phyloP scores from a whole-genome alignment of 768 basidiomycete species.

The Pleurotus giganteus region DNA sequence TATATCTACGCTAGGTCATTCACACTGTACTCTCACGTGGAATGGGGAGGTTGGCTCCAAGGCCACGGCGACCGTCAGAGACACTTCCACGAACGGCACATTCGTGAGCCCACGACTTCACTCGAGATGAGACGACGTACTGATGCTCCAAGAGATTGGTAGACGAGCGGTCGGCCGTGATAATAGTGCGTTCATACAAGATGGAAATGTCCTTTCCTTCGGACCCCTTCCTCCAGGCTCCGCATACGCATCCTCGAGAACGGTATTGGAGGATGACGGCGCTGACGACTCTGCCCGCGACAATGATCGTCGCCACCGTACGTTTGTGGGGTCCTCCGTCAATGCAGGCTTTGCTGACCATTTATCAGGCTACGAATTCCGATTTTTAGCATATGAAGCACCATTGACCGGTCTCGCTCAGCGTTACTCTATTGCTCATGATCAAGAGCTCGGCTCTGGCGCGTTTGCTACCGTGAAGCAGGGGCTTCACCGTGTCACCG shows the following conservation, averaged over 20 bases:
- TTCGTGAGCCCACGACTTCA: conserved; percentile 42
- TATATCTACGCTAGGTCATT: conserved; percentile 39
- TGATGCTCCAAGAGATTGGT: conserved; percentile 51
- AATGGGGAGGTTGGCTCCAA: conserved; percentile 43
- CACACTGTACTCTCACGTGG: conserved; percentile 61
- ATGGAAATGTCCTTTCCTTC: conserved; percentile 87
- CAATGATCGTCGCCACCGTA: background rate
- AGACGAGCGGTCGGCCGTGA: conserved; percentile 59
- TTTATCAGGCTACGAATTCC: conserved; percentile 64
- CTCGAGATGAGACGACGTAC: background rate
- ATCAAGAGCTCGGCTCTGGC: conserved; percentile 88
- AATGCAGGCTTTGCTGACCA: background rate
- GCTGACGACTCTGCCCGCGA: conserved; percentile 56
- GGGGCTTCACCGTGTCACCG: conserved; percentile 69
- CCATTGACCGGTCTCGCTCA: conserved; percentile 55
- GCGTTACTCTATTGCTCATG: conserved; percentile 60
- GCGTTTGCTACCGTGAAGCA: conserved; percentile 92
- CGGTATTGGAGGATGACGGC: conserved; percentile 40
- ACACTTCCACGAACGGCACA: conserved; percentile 73
- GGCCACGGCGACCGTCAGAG: conserved; percentile 46
- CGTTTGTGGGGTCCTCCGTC: background rate
- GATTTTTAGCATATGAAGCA: conserved; percentile 52
- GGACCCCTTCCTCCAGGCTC: conserved; percentile 60
- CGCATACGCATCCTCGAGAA: too few relatives aligned
- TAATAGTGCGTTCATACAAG: conserved; percentile 53